A percentile compares a stretch with the other conserved stretches of the same genome.
Evolutionary conservation across 441 rosid genomes (phyloP).

Genomic region (Pelargonium myrrhifolium): DNA sequence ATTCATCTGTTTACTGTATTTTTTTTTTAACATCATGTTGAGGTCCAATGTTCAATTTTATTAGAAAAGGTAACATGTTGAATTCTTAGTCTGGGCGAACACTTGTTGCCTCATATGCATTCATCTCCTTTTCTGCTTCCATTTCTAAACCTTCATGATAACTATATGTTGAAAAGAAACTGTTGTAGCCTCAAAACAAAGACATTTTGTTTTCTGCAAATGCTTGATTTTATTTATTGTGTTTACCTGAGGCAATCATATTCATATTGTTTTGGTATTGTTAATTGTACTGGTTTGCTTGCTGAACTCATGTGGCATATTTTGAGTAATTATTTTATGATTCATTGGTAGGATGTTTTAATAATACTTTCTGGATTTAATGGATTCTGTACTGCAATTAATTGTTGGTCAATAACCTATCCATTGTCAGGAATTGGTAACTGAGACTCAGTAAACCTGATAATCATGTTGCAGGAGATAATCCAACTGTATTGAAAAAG

Average conservation of each 20-base stretch:
- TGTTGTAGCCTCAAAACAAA: background rate
- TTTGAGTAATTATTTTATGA: too few relatives aligned
- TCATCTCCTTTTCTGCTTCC: background rate
- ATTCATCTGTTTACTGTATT: conserved; percentile 1
- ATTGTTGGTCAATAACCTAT: background rate
- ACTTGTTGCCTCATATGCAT: background rate
- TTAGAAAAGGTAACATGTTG: background rate
- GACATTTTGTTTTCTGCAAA: background rate
- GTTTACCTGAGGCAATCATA: background rate
- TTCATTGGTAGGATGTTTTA: background rate
- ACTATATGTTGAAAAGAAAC: background rate
- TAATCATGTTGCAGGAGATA: background rate
- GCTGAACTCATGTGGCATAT: background rate
- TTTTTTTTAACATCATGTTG: background rate
- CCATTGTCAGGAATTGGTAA: background rate
- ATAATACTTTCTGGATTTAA: background rate
- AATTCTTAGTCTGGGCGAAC: background rate
- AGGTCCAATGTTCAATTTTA: background rate
- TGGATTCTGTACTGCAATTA: background rate
- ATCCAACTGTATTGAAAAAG: background rate
- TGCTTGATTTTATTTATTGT: background rate
- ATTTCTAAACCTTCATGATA: background rate
- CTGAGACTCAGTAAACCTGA: background rate
- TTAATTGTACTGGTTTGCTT: background rate
- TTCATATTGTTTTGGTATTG: background rate